Conservation (phyloP, 2,329 filamentous ascomycete genomes). For the Stagonosporopsis vannaccii region DNA sequence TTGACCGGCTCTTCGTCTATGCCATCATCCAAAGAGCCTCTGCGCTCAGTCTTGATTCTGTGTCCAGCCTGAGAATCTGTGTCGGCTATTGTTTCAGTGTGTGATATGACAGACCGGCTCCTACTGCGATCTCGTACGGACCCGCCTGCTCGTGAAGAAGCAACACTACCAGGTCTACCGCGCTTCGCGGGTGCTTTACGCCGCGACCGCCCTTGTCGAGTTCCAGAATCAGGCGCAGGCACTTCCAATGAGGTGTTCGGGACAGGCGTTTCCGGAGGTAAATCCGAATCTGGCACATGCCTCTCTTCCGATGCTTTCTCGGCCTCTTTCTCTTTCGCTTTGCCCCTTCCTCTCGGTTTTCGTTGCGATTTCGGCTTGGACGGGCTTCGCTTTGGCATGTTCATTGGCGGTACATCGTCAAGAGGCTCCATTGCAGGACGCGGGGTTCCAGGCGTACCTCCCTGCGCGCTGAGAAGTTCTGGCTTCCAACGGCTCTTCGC, state of each 20-base stretch:
- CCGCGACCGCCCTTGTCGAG: constrained; percentile 40
- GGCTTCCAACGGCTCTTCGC: constrained; percentile 43
- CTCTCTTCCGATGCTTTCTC: constrained; percentile 24
- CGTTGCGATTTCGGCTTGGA: constrained; percentile 35
- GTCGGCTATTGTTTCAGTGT: constrained; percentile 53
- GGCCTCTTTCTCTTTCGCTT: constrained; percentile 34
- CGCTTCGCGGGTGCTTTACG: constrained; percentile 41
- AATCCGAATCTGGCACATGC: constrained; percentile 21
- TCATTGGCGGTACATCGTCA: constrained; percentile 34
- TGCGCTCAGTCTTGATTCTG: constrained; percentile 56
- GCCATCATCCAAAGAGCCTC: constrained; percentile 52
- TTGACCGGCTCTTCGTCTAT: constrained; percentile 47
- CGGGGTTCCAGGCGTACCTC: constrained; percentile 23
- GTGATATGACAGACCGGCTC: constrained; percentile 58
- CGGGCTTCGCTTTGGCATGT: constrained; percentile 25
- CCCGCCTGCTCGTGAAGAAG: constrained; percentile 56
- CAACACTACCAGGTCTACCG: constrained; percentile 50
- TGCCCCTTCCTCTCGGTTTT: constrained; percentile 35
- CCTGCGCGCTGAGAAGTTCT: constrained; percentile 17
- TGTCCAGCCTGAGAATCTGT: constrained; percentile 49
- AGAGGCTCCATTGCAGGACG: constrained; percentile 39
- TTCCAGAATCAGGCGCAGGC: constrained; percentile 32
- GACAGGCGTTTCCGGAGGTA: constrained; percentile 24
- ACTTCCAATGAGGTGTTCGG: constrained; percentile 28
- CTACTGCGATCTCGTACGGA: constrained; percentile 55